Evolutionary conservation across 305 asterid genomes (phyloP).

Genomic region (Solanum chacoense): DNA sequence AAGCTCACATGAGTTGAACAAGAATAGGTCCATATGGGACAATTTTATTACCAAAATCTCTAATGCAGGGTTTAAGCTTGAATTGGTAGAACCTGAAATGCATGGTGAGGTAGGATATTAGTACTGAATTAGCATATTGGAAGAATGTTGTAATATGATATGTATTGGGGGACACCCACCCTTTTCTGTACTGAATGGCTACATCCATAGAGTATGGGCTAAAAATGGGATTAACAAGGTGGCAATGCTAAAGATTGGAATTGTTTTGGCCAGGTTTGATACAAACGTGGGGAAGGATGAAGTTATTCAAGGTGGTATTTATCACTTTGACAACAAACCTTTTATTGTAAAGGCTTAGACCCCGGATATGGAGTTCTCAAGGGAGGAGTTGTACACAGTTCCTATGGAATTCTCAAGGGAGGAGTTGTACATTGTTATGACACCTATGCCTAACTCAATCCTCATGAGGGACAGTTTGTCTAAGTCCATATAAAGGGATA

Average conservation of each 20-base stretch:
- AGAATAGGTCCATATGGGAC: neutral
- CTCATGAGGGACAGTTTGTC: too few species aligned
- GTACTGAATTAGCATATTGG: neutral
- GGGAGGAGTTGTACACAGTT: neutral
- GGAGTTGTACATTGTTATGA: too few species aligned
- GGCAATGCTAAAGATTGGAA: neutral
- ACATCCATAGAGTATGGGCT: neutral
- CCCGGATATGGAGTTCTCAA: neutral
- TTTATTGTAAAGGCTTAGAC: neutral
- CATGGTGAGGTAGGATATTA: neutral
- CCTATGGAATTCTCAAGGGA: too few species aligned
- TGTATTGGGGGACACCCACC: neutral
- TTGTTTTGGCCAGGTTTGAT: neutral
- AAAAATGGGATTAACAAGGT: neutral
- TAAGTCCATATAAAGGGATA: too few species aligned
- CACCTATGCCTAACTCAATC: too few species aligned
- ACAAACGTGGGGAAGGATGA: neutral
- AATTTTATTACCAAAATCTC: neutral
- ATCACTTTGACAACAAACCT: neutral
- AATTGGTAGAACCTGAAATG: neutral
- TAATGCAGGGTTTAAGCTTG: neutral
- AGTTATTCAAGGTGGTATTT: neutral
- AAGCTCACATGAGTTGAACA: neutral
- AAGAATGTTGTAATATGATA: neutral
- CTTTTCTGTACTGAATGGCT: neutral